Base-by-base conservation (phyloP, 2,329 filamentous ascomycete species). In the Cyclaneusma minus region DNA sequence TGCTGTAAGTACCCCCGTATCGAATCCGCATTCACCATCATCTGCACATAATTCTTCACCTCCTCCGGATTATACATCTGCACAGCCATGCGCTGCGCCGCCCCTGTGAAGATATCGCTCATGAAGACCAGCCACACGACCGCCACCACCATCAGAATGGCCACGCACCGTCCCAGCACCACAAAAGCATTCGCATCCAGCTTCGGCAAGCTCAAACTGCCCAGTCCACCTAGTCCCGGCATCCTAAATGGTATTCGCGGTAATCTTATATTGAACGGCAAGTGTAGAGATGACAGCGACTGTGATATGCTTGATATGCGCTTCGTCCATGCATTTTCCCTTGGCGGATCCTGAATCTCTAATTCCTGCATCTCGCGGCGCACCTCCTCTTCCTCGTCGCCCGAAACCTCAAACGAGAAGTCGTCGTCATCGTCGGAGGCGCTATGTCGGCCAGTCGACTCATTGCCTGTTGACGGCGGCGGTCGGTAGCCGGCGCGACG, bases 281-380 rank as follows among this genome's bases (percentile, higher is more conserved):
- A 23, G 22, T 42, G 42, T 22, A 48, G 37, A 13, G 35, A 35
- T 3, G 39, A 43, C 11, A 48, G 27, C n/a, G 40, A 44, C 21
- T 32, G 33, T 2, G 39, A 40, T n/a, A 51, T 36, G 16, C 37
- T 46, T 2, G 40, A 45, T 31, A 53, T 46, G 6, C 49, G 42
- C 33, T 53, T 52, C 24, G 41, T 44, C 45, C 46, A 50, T 5
- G 39, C 41, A 26, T 43, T 39, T 64, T 48, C 39, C 57, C 59
- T 48, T 52, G 62, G 40, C 15, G 71, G 69, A 39, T 91, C 83
- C 42, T 83, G 68, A 21, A 91, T 69, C 39, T 91, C 83, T 64
- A 92, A 73, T 63, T 94, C 79, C 45, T 91, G 71, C 57, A 95
- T 76, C 52, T 89, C 81, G 38, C 77, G 67, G 35, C 81, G 72